phyloP scores from a whole-genome alignment of 2,329 filamentous ascomycete genomes.

The Botrytis tulipae region DNA sequence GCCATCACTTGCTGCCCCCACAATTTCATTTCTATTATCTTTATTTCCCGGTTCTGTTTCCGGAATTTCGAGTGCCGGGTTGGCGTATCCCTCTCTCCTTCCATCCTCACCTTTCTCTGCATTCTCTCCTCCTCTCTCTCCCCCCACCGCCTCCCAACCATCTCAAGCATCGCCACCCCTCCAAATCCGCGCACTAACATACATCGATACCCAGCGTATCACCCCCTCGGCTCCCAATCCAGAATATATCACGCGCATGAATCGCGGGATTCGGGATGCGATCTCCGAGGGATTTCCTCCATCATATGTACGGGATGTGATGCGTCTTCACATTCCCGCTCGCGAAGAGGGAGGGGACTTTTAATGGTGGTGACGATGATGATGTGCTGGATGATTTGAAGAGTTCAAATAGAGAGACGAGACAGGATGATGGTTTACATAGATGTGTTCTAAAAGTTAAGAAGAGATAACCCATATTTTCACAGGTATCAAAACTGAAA shows the following conservation, averaged over 20 bases:
- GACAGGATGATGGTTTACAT: background rate
- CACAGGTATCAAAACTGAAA: background rate
- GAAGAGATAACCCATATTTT: background rate
- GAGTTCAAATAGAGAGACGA: background rate
- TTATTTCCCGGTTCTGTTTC: background rate
- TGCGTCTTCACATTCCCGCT: background rate
- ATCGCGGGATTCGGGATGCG: background rate
- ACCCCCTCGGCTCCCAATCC: background rate
- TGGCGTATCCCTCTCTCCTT: background rate
- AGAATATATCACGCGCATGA: background rate
- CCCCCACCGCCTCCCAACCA: no score
- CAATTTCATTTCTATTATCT: background rate
- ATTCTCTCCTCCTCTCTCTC: background rate
- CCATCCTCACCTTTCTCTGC: background rate
- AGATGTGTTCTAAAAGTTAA: background rate
- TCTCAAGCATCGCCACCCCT: background rate
- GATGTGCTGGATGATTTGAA: background rate
- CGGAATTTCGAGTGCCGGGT: background rate
- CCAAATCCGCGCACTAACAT: background rate
- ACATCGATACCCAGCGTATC: background rate
- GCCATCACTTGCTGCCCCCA: background rate
- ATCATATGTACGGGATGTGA: background rate
- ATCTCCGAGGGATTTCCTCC: background rate
- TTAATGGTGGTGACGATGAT: background rate
- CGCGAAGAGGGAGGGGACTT: rapidly evolving